phyloP scores from a whole-genome alignment of 164 flowering plant species.

The Aristolochia contorta region DNA sequence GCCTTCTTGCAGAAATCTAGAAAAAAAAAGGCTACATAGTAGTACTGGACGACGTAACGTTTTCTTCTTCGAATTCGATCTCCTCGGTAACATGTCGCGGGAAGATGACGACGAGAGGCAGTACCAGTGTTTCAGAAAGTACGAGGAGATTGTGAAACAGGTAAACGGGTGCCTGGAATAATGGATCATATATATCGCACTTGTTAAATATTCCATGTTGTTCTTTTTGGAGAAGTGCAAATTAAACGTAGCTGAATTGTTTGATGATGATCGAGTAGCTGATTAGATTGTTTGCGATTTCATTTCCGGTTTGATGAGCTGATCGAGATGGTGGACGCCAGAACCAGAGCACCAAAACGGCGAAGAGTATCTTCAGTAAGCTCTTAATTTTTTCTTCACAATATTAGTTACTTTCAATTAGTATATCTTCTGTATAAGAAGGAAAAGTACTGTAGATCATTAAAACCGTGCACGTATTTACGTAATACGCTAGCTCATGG shows the following conservation, averaged over 20 bases:
- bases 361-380: conserved; percentile 26
- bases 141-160: conserved; percentile 34
- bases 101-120: conserved; percentile 33
- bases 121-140: conserved; percentile 30
- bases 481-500: no score
- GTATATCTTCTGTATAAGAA: no score
- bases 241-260: no score
- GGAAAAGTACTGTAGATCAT: no score
- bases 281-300: conserved; percentile 8
- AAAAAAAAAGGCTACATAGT: no score
- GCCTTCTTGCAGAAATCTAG: neutral
- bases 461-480: no score
- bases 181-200: neutral
- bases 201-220: neutral
- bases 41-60: no score
- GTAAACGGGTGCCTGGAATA: conserved; percentile 17
- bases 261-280: neutral
- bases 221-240: no score
- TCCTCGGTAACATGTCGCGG: conserved; percentile 23
- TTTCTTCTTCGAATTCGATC: no score
- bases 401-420: no score
- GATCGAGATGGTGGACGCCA: conserved; percentile 28
- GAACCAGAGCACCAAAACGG: conserved; percentile 27
- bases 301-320: conserved; percentile 38
- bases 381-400: no score